Conservation (phyloP, 192 early-diverging fungal species). For the Haplosporangium gracile region DNA sequence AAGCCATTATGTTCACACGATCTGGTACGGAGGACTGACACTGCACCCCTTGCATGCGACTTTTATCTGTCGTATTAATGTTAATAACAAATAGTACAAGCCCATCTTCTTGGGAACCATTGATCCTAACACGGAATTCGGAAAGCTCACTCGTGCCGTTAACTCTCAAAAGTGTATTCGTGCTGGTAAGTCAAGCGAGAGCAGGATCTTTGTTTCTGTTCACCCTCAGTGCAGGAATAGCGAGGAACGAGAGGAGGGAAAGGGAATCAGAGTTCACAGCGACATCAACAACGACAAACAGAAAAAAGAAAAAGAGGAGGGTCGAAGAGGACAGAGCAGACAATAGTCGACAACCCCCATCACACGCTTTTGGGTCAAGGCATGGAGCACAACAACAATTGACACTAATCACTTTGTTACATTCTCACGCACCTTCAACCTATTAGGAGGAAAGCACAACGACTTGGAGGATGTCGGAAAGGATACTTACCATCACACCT, state of each 20-base stretch:
- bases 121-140: slow-evolving; percentile 93
- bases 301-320: not conserved
- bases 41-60: not conserved
- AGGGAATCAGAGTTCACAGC: not conserved
- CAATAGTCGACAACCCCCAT: not conserved
- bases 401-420: slow-evolving; percentile 11
- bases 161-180: slow-evolving; percentile 99
- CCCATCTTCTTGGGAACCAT: slow-evolving; percentile 96
- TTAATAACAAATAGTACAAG: slow-evolving; percentile 77
- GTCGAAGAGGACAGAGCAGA: not conserved
- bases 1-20: not conserved
- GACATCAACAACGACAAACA: slow-evolving; percentile 6
- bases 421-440: not conserved
- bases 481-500: slow-evolving; percentile 99
- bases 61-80: not conserved
- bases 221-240: not conserved
- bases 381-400: not conserved
- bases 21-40: not conserved
- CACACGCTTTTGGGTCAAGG: not conserved
- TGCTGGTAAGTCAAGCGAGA: slow-evolving; percentile 75
- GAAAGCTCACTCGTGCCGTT: slow-evolving; percentile 90
- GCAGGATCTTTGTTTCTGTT: not conserved
- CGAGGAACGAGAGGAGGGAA: not conserved
- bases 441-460: slow-evolving; percentile 95
- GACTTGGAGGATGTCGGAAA: slow-evolving; percentile 99